A percentile compares a stretch with the other conserved stretches of the same genome.
These are phyloP conservation scores for Cryptosporidium andersoni DNA, from an alignment of 169 alveolate species.

Conservation along the genomic window DNA sequence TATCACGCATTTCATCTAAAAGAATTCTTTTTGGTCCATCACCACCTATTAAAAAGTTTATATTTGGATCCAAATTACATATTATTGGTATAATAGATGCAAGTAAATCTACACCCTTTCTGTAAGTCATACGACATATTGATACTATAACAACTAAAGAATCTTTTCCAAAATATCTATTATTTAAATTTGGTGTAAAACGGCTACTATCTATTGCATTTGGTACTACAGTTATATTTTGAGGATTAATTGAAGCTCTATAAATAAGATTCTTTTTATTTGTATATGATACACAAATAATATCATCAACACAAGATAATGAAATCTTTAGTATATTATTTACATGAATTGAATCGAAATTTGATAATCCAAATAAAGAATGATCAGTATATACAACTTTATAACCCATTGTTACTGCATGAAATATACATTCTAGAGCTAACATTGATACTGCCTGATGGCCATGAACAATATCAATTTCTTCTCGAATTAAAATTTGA, in stretches of 20 bases:
- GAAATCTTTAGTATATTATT: slow-evolving; percentile 86
- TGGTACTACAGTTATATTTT: slow-evolving; percentile 87
- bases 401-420: slow-evolving; percentile 84
- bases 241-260: slow-evolving; percentile 92
- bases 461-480: slow-evolving; percentile 93
- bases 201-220: slow-evolving; percentile 88
- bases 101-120: slow-evolving; percentile 97
- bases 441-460: slow-evolving; percentile 90
- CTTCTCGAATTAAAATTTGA: slow-evolving; percentile 93
- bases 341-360: slow-evolving; percentile 92
- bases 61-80: slow-evolving; percentile 91
- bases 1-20: slow-evolving; percentile 93
- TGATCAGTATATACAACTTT: slow-evolving; percentile 98
- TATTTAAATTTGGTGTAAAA: slow-evolving; percentile 84
- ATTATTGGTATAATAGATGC: slow-evolving; percentile 95
- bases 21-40: slow-evolving; percentile 95
- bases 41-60: slow-evolving; percentile 93
- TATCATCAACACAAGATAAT: slow-evolving; percentile 83
- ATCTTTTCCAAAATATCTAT: slow-evolving; percentile 15
- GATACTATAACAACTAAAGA: slow-evolving; percentile 88
- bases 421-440: slow-evolving; percentile 79
- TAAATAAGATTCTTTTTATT: slow-evolving; percentile 94
- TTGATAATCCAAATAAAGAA: slow-evolving; percentile 96
- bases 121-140: slow-evolving; percentile 93
- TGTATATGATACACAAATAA: slow-evolving; percentile 92